phyloP scores from a whole-genome alignment of 177 flowering plant species.

The Vitis hybrid region DNA sequence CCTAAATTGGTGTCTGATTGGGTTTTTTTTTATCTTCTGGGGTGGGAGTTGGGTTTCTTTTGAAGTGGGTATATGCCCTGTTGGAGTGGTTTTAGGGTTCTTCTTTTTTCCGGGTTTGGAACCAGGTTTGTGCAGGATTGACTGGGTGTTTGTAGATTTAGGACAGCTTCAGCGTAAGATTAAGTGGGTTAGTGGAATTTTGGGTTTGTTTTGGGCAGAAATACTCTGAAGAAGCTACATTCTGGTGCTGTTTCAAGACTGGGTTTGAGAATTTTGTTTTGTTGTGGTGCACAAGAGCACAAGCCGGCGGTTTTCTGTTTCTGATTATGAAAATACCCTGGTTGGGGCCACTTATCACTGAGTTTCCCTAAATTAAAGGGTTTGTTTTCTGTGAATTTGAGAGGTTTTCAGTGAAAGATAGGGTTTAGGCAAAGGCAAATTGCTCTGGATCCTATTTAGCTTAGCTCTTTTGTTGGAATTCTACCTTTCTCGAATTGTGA shows the following conservation, averaged over 20 bases:
- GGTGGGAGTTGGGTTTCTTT: constrained; percentile 3
- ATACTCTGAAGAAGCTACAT: constrained; percentile 6
- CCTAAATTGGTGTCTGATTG: constrained; percentile 28
- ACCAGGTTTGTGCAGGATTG: constrained; percentile 1
- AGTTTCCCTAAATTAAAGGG: constrained; percentile 1
- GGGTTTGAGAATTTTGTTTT: constrained; percentile 7
- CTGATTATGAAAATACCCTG: constrained; percentile 5
- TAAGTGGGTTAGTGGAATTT: constrained; percentile 14
- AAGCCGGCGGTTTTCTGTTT: constrained; percentile 13
- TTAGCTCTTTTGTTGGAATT: constrained; percentile 4
- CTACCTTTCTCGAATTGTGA: constrained; percentile 1
- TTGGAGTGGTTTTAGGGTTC: constrained; percentile 21
- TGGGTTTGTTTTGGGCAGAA: neutral
- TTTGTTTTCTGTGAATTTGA: neutral
- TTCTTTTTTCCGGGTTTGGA: constrained; percentile 6
- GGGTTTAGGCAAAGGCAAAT: neutral
- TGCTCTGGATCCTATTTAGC: neutral
- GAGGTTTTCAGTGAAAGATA: neutral
- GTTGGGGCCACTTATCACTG: neutral
- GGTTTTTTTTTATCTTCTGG: constrained; percentile 4
- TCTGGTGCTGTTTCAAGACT: constrained; percentile 8
- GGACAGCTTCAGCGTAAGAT: constrained; percentile 7
- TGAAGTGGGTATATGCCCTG: constrained; percentile 7
- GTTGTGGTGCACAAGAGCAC: neutral
- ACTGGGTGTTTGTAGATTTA: constrained; percentile 6